These are phyloP conservation scores for Pleurotus cornucopiae DNA, from an alignment of 768 basidiomycete genomes.

Conservation along the genomic window DNA sequence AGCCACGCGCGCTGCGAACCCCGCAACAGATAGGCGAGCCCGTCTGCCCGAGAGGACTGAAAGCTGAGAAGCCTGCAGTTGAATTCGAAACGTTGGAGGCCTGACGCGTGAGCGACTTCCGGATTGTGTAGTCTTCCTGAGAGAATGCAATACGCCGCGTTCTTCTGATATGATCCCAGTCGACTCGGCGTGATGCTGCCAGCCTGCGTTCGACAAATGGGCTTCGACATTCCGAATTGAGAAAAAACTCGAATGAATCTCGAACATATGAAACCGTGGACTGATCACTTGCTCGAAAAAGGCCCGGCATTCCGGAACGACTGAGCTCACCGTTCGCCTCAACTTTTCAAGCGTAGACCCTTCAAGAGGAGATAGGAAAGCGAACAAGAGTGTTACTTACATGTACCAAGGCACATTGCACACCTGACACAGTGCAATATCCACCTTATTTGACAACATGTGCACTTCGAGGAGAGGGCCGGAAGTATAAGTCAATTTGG, in stretches of 20 bases:
- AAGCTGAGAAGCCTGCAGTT: background rate
- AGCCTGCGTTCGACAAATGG: background rate
- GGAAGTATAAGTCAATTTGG: slow-evolving; percentile 6
- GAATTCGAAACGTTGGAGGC: background rate
- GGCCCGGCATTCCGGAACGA: background rate
- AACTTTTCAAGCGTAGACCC: too few species aligned
- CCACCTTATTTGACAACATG: background rate
- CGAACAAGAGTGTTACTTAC: too few species aligned
- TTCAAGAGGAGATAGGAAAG: too few species aligned
- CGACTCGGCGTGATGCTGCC: background rate
- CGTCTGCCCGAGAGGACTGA: background rate
- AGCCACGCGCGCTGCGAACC: slow-evolving; percentile 1
- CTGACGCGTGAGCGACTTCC: too few species aligned
- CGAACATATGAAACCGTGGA: background rate
- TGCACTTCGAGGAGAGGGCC: background rate
- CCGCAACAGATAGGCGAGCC: slow-evolving; percentile 1
- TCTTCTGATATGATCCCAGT: background rate
- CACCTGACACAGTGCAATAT: background rate
- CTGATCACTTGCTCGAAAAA: background rate
- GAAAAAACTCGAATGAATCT: background rate
- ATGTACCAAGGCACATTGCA: too few species aligned
- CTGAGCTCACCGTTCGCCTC: background rate
- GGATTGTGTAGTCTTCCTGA: background rate
- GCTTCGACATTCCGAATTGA: background rate
- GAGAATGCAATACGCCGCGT: background rate